Conservation (phyloP, 257 asterid species). For the Solanum pinnatisectum region DNA sequence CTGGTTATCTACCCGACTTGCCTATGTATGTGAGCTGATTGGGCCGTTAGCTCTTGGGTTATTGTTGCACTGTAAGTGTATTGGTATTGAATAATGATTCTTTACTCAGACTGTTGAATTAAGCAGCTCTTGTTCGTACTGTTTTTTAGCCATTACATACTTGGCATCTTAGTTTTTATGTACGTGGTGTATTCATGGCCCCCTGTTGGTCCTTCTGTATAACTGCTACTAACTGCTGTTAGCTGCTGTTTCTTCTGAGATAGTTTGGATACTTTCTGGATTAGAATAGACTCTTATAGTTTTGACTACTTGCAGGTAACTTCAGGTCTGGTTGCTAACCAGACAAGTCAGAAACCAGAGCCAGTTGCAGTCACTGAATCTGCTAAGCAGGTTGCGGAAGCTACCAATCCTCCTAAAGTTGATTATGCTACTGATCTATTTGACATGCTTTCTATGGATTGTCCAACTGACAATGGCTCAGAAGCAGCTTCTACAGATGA, state of each 20-base stretch:
- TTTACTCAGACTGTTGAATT: neutral
- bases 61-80: neutral
- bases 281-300: neutral
- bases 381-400: constrained; percentile 33
- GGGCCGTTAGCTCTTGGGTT: neutral
- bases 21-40: neutral
- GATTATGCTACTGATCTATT: constrained; percentile 93
- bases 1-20: neutral
- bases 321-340: constrained; percentile 43
- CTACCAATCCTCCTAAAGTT: constrained; percentile 55
- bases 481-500: constrained; percentile 58
- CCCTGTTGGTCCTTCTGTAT: neutral
- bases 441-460: constrained; percentile 74
- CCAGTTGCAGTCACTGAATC: constrained; percentile 39
- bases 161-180: neutral
- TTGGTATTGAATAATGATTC: neutral
- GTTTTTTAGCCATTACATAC: neutral
- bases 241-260: neutral
- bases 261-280: neutral
- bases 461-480: constrained; percentile 44
- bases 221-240: neutral
- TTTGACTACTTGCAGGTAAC: constrained; percentile 41
- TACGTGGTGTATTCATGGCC: neutral
- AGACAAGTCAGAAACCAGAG: constrained; percentile 48
- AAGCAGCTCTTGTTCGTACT: neutral